Percentiles rank a stretch among this genome's conserved stretches.
These are phyloP conservation scores for Dendrobium huoshanense DNA, from an alignment of 106 monocot genomes.

Conservation along the genomic window DNA sequence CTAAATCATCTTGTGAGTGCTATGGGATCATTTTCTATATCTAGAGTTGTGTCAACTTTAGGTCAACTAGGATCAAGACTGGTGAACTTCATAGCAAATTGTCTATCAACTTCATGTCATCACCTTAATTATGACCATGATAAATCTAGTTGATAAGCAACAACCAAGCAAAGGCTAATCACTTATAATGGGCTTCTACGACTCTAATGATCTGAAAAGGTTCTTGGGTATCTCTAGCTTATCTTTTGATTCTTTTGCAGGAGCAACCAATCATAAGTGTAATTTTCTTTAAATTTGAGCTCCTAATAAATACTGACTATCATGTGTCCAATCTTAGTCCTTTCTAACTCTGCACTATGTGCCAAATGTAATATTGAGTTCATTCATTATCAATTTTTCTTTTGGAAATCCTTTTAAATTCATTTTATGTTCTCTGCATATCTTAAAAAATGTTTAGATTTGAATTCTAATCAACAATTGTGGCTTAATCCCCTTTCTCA, in stretches of 20 bases:
- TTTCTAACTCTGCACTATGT: not conserved
- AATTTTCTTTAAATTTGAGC: not conserved
- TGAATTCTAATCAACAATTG: not conserved
- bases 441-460: not conserved
- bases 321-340: not conserved
- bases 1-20: not conserved
- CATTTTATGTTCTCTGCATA: not conserved
- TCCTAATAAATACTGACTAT: not conserved
- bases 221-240: not conserved
- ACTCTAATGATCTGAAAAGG: not conserved
- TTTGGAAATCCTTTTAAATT: not conserved
- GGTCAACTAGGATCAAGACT: not conserved
- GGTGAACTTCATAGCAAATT: not conserved
- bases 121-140: not conserved
- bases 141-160: not conserved
- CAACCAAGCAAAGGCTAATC: not conserved
- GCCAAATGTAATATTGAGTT: not conserved
- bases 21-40: not conserved
- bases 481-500: not conserved
- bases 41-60: not conserved
- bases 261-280: not conserved
- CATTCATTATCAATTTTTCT: not conserved
- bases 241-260: not conserved
- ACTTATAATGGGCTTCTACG: not conserved
- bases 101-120: not conserved